Conservation (phyloP, 2,329 filamentous ascomycete species). For the Calonectria pseudoturangicola region DNA sequence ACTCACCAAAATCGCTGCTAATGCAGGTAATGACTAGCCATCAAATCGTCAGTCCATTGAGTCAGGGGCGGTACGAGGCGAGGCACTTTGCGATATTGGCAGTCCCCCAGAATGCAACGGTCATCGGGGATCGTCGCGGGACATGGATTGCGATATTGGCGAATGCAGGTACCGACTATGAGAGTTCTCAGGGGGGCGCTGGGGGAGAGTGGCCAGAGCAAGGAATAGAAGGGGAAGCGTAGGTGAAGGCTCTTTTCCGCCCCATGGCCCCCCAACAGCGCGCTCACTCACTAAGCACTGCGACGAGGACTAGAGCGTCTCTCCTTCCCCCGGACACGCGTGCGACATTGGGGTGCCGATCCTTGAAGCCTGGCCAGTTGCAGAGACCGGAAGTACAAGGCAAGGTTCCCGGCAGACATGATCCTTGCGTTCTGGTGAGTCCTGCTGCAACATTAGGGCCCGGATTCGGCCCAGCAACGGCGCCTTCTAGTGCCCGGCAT, state of each 20-base stretch:
- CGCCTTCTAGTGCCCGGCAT: slow-evolving; percentile 30
- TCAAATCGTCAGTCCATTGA: slow-evolving; percentile 32
- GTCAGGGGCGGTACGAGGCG: slow-evolving; percentile 31
- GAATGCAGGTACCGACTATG: slow-evolving; percentile 40
- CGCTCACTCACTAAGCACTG: neutral
- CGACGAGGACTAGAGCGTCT: neutral
- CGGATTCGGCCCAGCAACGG: slow-evolving; percentile 31
- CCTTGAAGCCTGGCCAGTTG: slow-evolving; percentile 22
- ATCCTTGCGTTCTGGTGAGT: slow-evolving; percentile 42
- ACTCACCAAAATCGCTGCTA: slow-evolving; percentile 31
- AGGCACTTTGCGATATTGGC: slow-evolving; percentile 32
- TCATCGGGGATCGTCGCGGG: slow-evolving; percentile 41
- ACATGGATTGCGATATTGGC: slow-evolving; percentile 36
- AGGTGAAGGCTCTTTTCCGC: neutral
- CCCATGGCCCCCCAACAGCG: neutral
- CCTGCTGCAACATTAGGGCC: slow-evolving; percentile 41
- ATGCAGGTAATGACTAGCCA: slow-evolving; percentile 36
- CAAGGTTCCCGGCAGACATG: slow-evolving; percentile 38
- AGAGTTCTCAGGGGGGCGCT: slow-evolving; percentile 20
- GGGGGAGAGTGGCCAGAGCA: slow-evolving; percentile 6
- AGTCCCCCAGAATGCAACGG: slow-evolving; percentile 36
- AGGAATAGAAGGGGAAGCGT: slow-evolving; percentile 8
- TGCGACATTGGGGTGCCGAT: slow-evolving; percentile 20
- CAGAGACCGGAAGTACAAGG: slow-evolving; percentile 36
- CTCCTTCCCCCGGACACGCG: neutral